A percentile compares a stretch with the other conserved stretches of the same genome.
Conservation (phyloP, 495 filamentous ascomycete genomes). For the Penicillium arizonense region DNA sequence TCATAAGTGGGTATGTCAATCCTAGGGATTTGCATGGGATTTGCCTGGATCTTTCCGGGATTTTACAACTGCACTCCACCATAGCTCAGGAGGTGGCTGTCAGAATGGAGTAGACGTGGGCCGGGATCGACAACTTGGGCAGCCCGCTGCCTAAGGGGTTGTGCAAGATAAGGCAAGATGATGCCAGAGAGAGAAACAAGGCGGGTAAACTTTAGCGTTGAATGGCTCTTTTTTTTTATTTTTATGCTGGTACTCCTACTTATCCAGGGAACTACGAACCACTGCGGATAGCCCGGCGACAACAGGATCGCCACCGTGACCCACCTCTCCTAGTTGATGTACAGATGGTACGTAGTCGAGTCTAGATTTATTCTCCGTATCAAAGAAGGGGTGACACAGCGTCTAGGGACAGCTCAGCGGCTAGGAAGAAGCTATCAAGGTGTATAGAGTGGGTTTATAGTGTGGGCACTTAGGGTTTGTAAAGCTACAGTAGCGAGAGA, state of each 20-base stretch:
- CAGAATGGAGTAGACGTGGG: background rate
- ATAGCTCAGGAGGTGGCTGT: constrained; percentile 2
- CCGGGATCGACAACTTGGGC: constrained; percentile 3
- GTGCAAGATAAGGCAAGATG: background rate
- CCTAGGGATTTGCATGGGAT: no score
- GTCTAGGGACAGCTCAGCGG: background rate
- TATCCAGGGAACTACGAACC: background rate
- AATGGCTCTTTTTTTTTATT: no score
- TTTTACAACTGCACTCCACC: background rate
- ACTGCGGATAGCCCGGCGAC: background rate
- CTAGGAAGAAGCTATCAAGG: background rate
- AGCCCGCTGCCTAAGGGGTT: background rate
- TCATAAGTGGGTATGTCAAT: background rate
- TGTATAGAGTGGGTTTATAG: background rate
- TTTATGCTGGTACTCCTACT: no score
- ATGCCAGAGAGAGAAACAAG: background rate
- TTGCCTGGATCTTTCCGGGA: no score
- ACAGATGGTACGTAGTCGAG: background rate
- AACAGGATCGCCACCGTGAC: constrained; percentile 7
- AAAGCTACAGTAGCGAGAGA: background rate
- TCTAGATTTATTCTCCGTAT: background rate
- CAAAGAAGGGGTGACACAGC: background rate
- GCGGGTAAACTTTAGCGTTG: no score
- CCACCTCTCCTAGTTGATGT: background rate
- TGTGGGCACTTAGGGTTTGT: background rate